These are phyloP conservation scores for Eucalyptus viminalis DNA, from an alignment of 345 rosid genomes.

Conservation along the genomic window DNA sequence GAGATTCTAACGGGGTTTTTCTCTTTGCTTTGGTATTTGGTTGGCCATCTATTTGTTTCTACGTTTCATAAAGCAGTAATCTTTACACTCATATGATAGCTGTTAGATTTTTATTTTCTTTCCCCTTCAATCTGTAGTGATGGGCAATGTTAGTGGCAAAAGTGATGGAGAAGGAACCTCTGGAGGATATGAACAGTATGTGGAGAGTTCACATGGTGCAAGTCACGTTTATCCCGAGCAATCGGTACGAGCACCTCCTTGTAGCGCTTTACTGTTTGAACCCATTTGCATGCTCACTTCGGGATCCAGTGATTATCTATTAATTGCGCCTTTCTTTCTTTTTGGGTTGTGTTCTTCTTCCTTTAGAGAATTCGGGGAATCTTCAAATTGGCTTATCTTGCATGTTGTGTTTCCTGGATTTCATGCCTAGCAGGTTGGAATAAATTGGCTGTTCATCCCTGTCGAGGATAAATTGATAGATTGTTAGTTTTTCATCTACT, in stretches of 20 bases:
- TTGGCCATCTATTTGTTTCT: neutral
- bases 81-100: neutral
- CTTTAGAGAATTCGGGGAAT: neutral
- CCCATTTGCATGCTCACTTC: neutral
- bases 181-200: slow-evolving; percentile 5
- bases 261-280: neutral
- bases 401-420: neutral
- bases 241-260: neutral
- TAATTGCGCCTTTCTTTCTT: neutral
- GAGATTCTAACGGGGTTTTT: slow-evolving; percentile 3
- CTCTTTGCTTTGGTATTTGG: neutral
- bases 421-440: neutral
- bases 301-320: neutral
- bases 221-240: neutral
- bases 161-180: slow-evolving; percentile 29
- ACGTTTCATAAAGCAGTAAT: neutral
- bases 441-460: neutral
- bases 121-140: slow-evolving; percentile 8
- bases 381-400: neutral
- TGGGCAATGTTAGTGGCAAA: slow-evolving; percentile 64
- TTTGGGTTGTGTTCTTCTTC: neutral
- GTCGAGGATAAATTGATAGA: neutral
- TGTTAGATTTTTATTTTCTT: neutral
- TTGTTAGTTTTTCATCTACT: neutral
- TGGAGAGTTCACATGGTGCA: slow-evolving; percentile 1